Evolutionary conservation across 75 land plant genomes (phyloP).

Genomic region (Pseudotsuga menziesii): DNA sequence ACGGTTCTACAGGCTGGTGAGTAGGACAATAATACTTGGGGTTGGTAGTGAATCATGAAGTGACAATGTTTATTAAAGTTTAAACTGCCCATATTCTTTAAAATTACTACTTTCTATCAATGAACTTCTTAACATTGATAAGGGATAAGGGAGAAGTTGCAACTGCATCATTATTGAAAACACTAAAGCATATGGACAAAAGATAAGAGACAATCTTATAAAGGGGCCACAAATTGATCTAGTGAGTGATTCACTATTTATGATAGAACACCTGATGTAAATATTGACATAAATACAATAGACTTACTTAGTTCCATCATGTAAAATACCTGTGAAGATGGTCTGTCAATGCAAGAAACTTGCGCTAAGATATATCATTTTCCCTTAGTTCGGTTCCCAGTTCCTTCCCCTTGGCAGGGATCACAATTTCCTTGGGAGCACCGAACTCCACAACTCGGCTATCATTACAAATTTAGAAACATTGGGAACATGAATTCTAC

Average conservation of each 20-base stretch:
- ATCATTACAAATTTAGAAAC: background rate
- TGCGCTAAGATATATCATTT: constrained; percentile 69
- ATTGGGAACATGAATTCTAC: background rate
- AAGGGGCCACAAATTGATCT: too few species aligned
- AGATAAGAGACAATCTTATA: too few species aligned
- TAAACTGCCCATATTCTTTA: too few species aligned
- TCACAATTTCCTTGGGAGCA: constrained; percentile 60
- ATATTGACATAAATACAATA: background rate
- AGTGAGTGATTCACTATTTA: background rate
- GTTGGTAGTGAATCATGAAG: too few species aligned
- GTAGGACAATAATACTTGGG: too few species aligned
- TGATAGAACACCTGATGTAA: background rate
- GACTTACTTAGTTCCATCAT: background rate
- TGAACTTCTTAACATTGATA: too few species aligned
- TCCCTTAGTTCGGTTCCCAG: constrained; percentile 49
- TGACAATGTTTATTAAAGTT: too few species aligned
- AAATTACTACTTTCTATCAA: too few species aligned
- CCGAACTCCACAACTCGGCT: constrained; percentile 76
- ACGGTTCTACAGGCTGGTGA: too few species aligned
- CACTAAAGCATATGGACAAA: too few species aligned
- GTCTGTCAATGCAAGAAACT: constrained; percentile 46
- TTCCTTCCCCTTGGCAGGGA: constrained; percentile 57
- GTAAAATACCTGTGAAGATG: constrained; percentile 46
- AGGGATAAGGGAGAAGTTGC: too few species aligned
- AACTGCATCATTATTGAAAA: too few species aligned